Percentiles rank a stretch among this genome's conserved stretches.
These are phyloP conservation scores for Melampsora americana DNA, from an alignment of 1,284 basidiomycete genomes.

Conservation along the genomic window DNA sequence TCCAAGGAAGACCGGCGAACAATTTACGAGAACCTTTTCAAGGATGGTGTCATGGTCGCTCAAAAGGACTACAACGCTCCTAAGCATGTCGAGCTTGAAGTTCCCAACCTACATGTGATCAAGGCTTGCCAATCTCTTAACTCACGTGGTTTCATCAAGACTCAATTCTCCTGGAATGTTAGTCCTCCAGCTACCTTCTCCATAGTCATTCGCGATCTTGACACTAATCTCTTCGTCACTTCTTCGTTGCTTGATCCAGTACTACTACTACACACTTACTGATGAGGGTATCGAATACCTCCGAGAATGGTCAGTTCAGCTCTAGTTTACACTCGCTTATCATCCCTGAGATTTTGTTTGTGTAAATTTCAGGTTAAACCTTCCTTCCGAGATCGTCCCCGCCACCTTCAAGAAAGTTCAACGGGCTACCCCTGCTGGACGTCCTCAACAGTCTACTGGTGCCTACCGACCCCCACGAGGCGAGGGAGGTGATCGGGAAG, in stretches of 20 bases:
- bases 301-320: slow-evolving; percentile 80
- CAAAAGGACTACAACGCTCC: slow-evolving; percentile 98
- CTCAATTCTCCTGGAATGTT: slow-evolving; percentile 63
- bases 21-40: slow-evolving; percentile 89
- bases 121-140: slow-evolving; percentile 98
- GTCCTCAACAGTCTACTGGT: slow-evolving; percentile 64
- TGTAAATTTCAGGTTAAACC: background rate
- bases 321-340: slow-evolving; percentile 62
- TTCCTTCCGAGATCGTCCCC: slow-evolving; percentile 68
- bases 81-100: slow-evolving; percentile 93
- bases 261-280: slow-evolving; percentile 75
- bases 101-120: slow-evolving; percentile 97
- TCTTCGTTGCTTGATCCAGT: background rate
- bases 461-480: slow-evolving; percentile 77
- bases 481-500: slow-evolving; percentile 69
- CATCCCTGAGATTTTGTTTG: background rate
- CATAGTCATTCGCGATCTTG: slow-evolving; percentile 54
- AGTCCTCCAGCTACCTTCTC: slow-evolving; percentile 33
- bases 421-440: slow-evolving; percentile 58
- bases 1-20: slow-evolving; percentile 51
- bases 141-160: slow-evolving; percentile 93
- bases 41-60: slow-evolving; percentile 97
- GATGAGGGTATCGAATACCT: slow-evolving; percentile 92
- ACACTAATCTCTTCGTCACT: slow-evolving; percentile 73
- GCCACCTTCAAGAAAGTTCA: slow-evolving; percentile 80